phyloP scores from a whole-genome alignment of 176 grass and related monocot genomes.

The Triticum dicoccoides region DNA sequence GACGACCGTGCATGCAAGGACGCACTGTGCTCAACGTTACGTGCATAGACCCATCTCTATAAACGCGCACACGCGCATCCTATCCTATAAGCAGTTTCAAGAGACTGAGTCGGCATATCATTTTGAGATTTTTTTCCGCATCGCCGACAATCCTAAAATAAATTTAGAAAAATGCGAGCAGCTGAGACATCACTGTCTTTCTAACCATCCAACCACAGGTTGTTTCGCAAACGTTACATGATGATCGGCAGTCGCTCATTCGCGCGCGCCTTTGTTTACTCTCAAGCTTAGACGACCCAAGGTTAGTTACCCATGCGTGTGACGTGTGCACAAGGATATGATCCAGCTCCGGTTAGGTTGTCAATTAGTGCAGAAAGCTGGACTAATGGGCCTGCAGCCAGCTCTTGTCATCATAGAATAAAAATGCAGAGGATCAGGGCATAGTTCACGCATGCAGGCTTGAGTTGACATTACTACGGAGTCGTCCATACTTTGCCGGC shows the following conservation, averaged over 20 bases:
- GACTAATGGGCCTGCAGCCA: background rate
- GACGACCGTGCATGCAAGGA: background rate
- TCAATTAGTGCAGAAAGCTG: background rate
- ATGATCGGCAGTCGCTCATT: too few species aligned
- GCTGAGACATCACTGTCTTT: accelerated
- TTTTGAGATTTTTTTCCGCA: too few species aligned
- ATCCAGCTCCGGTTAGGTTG: background rate
- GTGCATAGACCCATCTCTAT: too few species aligned
- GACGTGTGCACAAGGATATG: background rate
- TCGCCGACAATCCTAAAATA: too few species aligned
- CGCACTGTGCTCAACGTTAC: background rate
- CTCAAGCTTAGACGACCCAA: background rate
- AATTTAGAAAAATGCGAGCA: too few species aligned
- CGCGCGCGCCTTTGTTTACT: background rate
- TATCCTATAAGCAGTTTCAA: too few species aligned
- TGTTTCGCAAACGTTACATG: too few species aligned
- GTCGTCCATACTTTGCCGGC: background rate
- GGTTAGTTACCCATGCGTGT: too few species aligned
- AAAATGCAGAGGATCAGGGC: background rate
- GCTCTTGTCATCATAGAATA: too few species aligned
- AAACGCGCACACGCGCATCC: too few species aligned
- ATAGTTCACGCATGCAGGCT: background rate
- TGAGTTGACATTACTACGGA: background rate
- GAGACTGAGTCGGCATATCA: too few species aligned
- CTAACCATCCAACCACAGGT: too few species aligned